These are phyloP conservation scores for Spinellus fusiger DNA, from an alignment of 192 early-diverging fungal genomes.

Conservation along the genomic window DNA sequence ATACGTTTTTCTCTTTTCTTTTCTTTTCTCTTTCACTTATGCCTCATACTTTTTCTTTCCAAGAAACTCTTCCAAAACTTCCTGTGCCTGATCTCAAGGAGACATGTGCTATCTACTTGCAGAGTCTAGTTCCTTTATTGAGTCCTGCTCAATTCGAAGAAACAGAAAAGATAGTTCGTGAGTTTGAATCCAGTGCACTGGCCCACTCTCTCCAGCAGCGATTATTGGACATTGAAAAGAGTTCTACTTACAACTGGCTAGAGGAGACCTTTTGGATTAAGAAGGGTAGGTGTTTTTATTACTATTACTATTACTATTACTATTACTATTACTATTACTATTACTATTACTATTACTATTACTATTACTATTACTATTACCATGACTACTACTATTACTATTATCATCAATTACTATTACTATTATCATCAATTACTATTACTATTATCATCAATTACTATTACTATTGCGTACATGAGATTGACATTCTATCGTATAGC, in stretches of 20 bases:
- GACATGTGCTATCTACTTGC: constrained; percentile 49
- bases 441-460: constrained; percentile 3
- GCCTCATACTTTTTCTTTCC: constrained; percentile 35
- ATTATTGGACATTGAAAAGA: constrained; percentile 53
- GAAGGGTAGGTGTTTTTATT: constrained; percentile 13
- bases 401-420: neutral
- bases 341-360: neutral
- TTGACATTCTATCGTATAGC: constrained; percentile 43
- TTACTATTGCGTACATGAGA: no score
- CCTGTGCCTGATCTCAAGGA: constrained; percentile 61
- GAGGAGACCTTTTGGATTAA: constrained; percentile 62
- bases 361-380: constrained; percentile 1
- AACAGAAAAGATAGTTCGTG: constrained; percentile 36
- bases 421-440: neutral
- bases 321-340: neutral
- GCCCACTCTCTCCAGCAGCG: constrained; percentile 53
- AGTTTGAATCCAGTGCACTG: constrained; percentile 34
- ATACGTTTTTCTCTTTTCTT: constrained; percentile 4
- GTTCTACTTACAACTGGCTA: constrained; percentile 61
- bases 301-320: neutral
- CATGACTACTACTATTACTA: neutral
- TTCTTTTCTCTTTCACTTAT: neutral
- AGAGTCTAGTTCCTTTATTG: constrained; percentile 51
- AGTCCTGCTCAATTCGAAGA: constrained; percentile 38
- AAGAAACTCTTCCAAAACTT: constrained; percentile 47